Evolutionary conservation across 179 eudicot genomes (phyloP).

Genomic region (Spergularia azorica): DNA sequence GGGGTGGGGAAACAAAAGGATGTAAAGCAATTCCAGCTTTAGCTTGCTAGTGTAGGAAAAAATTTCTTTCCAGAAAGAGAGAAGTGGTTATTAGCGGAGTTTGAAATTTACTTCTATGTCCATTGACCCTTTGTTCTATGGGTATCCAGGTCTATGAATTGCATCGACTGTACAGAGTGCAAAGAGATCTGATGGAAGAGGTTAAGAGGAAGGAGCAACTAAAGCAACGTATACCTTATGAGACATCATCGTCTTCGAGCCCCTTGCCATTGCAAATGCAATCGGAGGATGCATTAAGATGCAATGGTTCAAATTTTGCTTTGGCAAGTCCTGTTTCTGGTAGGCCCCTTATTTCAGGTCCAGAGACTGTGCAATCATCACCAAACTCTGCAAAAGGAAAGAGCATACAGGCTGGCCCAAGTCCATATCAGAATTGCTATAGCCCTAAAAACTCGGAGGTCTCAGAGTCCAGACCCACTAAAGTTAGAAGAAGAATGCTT

Average conservation of each 20-base stretch:
- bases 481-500: constrained; percentile 67
- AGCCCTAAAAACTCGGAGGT: constrained; percentile 59
- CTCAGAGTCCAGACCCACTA: constrained; percentile 72
- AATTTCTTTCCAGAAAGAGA: not conserved
- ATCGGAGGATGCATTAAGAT: constrained; percentile 50
- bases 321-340: constrained; percentile 38
- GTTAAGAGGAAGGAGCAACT: constrained; percentile 51
- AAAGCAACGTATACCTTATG: constrained; percentile 44
- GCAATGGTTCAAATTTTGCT: constrained; percentile 56
- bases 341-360: constrained; percentile 44
- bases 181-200: constrained; percentile 87
- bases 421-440: constrained; percentile 47
- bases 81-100: not conserved
- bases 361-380: constrained; percentile 53
- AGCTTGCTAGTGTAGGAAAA: not conserved
- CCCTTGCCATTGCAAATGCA: constrained; percentile 55
- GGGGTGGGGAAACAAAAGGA: too few species aligned
- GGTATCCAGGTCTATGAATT: constrained; percentile 68
- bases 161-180: constrained; percentile 80
- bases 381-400: constrained; percentile 53
- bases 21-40: too few species aligned
- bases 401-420: constrained; percentile 37
- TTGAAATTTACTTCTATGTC: not conserved
- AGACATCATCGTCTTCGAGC: constrained; percentile 76
- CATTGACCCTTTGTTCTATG: constrained; percentile 6